Percentiles rank a stretch among this genome's conserved stretches.
Evolutionary conservation across 345 rosid species (phyloP).

Genomic region (Odontarrhena argentea): DNA sequence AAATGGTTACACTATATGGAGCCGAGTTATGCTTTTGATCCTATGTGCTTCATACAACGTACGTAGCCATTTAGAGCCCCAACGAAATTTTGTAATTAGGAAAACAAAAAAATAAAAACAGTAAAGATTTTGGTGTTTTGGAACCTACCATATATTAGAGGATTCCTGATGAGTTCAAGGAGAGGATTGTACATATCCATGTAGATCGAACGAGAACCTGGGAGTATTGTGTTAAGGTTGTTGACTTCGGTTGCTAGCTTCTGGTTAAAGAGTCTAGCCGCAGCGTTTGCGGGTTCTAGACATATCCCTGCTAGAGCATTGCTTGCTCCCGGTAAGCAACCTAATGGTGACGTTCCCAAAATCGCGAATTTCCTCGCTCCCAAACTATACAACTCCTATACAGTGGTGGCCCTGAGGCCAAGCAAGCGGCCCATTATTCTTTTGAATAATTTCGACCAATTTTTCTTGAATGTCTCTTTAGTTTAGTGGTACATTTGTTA

Average conservation of each 20-base stretch:
- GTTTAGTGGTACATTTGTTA: too few relatives aligned
- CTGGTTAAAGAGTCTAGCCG: slow-evolving; percentile 23
- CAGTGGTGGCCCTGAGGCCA: too few relatives aligned
- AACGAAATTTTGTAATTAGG: background rate
- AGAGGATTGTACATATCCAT: slow-evolving; percentile 34
- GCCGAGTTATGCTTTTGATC: too few relatives aligned
- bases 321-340: slow-evolving; percentile 33
- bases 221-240: slow-evolving; percentile 30
- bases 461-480: too few relatives aligned
- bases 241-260: slow-evolving; percentile 13
- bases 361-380: slow-evolving; percentile 31
- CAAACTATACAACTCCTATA: slow-evolving; percentile 30
- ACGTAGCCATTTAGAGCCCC: background rate
- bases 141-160: slow-evolving; percentile 20
- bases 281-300: slow-evolving; percentile 22
- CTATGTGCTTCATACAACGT: background rate
- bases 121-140: background rate
- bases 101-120: background rate
- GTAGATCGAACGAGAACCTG: slow-evolving; percentile 26
- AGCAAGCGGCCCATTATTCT: too few relatives aligned
- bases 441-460: too few relatives aligned
- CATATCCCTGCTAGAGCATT: slow-evolving; percentile 16
- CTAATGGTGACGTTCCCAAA: slow-evolving; percentile 34
- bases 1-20: background rate
- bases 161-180: slow-evolving; percentile 9